These are phyloP conservation scores for Geosiphon pyriformis DNA, from an alignment of 192 early-diverging fungal species.

Conservation along the genomic window DNA sequence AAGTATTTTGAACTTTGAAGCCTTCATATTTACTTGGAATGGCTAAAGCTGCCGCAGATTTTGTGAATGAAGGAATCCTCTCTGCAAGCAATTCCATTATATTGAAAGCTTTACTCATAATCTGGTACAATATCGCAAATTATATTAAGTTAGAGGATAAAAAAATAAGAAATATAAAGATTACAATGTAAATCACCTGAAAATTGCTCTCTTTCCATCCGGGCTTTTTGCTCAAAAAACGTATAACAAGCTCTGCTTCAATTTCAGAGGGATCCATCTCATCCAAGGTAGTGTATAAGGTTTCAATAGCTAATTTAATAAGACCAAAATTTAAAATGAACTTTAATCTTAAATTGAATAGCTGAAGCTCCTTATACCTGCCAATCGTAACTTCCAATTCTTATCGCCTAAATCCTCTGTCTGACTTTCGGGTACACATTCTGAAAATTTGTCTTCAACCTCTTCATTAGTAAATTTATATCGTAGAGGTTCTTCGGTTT, in stretches of 20 bases:
- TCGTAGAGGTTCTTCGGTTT: slow-evolving; percentile 55
- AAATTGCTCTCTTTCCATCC: slow-evolving; percentile 99
- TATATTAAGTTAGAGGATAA: background rate
- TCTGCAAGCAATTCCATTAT: slow-evolving; percentile 68
- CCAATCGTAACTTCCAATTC: slow-evolving; percentile 87
- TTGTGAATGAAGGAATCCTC: slow-evolving; percentile 58
- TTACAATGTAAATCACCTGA: slow-evolving; percentile 44
- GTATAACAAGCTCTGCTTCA: slow-evolving; percentile 78
- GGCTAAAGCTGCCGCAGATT: slow-evolving; percentile 63
- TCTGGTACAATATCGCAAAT: slow-evolving; percentile 23
- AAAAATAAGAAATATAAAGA: background rate
- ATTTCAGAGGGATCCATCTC: slow-evolving; percentile 41
- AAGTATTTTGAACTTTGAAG: background rate
- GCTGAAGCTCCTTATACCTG: slow-evolving; percentile 34
- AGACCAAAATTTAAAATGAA: slow-evolving; percentile 8
- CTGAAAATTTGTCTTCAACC: slow-evolving; percentile 59
- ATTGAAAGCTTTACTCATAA: slow-evolving; percentile 68
- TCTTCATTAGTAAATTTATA: slow-evolving; percentile 72
- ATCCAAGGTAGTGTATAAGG: slow-evolving; percentile 62
- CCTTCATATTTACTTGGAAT: slow-evolving; percentile 44
- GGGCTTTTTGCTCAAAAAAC: slow-evolving; percentile 74
- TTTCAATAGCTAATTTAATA: slow-evolving; percentile 54
- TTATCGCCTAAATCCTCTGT: slow-evolving; percentile 59
- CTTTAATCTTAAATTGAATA: background rate
- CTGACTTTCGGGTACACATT: slow-evolving; percentile 54